Evolutionary conservation across 345 rosid genomes (phyloP).

Genomic region (Acer negundo): DNA sequence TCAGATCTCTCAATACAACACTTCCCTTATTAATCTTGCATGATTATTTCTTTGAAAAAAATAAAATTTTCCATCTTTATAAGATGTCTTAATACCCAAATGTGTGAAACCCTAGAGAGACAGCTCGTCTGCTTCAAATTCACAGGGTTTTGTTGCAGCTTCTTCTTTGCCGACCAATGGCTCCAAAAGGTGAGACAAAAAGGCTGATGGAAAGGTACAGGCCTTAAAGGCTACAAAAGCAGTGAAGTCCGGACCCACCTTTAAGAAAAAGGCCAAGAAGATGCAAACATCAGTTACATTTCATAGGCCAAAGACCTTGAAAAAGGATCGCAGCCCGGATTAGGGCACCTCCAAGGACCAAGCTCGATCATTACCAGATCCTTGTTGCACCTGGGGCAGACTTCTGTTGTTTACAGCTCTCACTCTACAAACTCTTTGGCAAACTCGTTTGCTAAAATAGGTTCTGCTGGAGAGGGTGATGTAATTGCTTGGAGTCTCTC

Average conservation of each 20-base stretch:
- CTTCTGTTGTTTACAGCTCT: no score
- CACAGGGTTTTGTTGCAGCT: slow-evolving; percentile 21
- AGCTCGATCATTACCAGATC: slow-evolving; percentile 90
- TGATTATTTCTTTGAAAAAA: no score
- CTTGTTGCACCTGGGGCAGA: no score
- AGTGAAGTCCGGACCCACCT: slow-evolving; percentile 73
- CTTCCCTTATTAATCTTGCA: no score
- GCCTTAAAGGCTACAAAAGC: slow-evolving; percentile 89
- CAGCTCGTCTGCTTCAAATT: slow-evolving; percentile 21
- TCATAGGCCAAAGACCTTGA: slow-evolving; percentile 88
- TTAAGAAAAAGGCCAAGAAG: slow-evolving; percentile 83
- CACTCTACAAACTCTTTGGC: no score
- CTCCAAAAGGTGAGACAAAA: slow-evolving; percentile 49
- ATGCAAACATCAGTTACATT: slow-evolving; percentile 85
- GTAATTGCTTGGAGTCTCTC: no score
- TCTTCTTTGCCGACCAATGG: slow-evolving; percentile 19
- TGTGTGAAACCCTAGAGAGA: slow-evolving; percentile 37
- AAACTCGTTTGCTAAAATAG: no score
- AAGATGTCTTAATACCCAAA: no score
- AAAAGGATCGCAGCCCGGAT: slow-evolving; percentile 72
- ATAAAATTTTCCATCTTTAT: no score
- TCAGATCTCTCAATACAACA: no score
- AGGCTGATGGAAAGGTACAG: slow-evolving; percentile 82
- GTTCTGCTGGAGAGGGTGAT: no score
- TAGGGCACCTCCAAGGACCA: slow-evolving; percentile 88